A percentile compares a stretch with the other conserved stretches of the same genome.
phyloP scores from a whole-genome alignment of 805 yeast genomes.

The baker's yeast (Saccharomyces cerevisiae) region DNA sequence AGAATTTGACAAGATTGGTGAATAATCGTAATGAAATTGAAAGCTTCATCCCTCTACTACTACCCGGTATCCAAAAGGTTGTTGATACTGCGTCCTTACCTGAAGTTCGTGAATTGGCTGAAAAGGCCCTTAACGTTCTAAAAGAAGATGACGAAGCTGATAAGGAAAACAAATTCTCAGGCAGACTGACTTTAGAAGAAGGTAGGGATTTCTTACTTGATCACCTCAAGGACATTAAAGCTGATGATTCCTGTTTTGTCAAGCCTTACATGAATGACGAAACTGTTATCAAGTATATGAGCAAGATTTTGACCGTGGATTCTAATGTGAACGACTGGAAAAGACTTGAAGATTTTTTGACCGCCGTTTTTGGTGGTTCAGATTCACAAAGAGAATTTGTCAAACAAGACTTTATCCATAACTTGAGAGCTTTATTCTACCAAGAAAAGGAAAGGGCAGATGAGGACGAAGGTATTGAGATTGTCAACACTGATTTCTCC shows the following conservation, averaged over 20 bases:
- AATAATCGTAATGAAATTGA: slow-evolving; percentile 90
- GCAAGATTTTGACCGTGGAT: slow-evolving; percentile 47
- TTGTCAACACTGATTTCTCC: slow-evolving; percentile 91
- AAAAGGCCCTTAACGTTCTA: slow-evolving; percentile 74
- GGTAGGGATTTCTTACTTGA: slow-evolving; percentile 39
- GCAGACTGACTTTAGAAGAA: slow-evolving; percentile 53
- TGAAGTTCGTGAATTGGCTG: slow-evolving; percentile 90
- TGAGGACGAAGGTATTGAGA: slow-evolving; percentile 75
- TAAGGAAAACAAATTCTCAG: slow-evolving; percentile 55
- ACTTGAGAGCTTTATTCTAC: slow-evolving; percentile 48
- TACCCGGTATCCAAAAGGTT: slow-evolving; percentile 90
- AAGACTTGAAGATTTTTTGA: slow-evolving; percentile 49
- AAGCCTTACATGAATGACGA: slow-evolving; percentile 22
- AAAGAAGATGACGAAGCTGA: slow-evolving; percentile 47
- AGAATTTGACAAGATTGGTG: slow-evolving; percentile 89
- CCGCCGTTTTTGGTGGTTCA: slow-evolving; percentile 31
- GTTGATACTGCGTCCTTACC: slow-evolving; percentile 87
- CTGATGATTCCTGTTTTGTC: neutral
- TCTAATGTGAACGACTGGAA: slow-evolving; percentile 70
- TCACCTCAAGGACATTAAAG: slow-evolving; percentile 8
- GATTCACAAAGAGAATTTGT: slow-evolving; percentile 30
- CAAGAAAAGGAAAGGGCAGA: slow-evolving; percentile 39
- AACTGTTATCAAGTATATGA: slow-evolving; percentile 40
- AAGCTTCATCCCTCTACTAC: slow-evolving; percentile 70
- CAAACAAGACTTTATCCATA: slow-evolving; percentile 36